Evolutionary conservation across 2,329 filamentous ascomycete species (phyloP), one percentile per base, ranked within the genome.

Genomic region (Sporothrix curviconia): DNA sequence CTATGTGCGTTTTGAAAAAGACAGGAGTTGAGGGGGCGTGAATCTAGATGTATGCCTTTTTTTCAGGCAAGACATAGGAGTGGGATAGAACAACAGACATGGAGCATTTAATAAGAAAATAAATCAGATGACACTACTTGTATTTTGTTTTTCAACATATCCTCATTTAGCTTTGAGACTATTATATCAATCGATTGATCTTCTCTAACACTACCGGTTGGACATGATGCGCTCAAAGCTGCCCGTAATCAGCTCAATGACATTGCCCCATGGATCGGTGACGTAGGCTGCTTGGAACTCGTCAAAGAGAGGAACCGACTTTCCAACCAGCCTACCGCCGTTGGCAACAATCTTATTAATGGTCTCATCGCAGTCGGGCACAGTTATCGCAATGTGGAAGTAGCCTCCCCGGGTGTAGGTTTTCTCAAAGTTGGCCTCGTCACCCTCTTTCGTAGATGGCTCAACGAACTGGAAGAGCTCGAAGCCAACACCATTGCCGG

Each of bases 221-320:
- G 52, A 40, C 52, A 55, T 55, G 30, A 24, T 24, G 17, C 52
- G 52, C 52, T 55, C 52, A 12, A 55, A 55, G 40, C 52, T 55
- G 8, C 28, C 40, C 3, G 52, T 56, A 1, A 59, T 30, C n/a
- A 56, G 25, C 52, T 56, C 53, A 6, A 52, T 7, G 3, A 59
- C 57, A n/a, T 55, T 59, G 9, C 57, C 57, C 57, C 57, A 59
- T 6, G 57, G 57, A 14, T 59, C 57, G 14, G 43, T n/a, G 12
- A 46, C 15, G 25, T 59, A 59, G 2, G 46, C 40, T 3, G 57
- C 57, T 17, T 39, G 19, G 25, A 56, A 37, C 19, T 46, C 57
- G 19, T 40, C n/a, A n/a, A n/a, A 51, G 14, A 55, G 15, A 17
- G 19, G 30, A 12, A 59, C 39, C 6, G 17, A 44, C 2, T 59